Evolutionary conservation across 805 yeast genomes (phyloP).

Genomic region (Candida methanosorbosa): DNA sequence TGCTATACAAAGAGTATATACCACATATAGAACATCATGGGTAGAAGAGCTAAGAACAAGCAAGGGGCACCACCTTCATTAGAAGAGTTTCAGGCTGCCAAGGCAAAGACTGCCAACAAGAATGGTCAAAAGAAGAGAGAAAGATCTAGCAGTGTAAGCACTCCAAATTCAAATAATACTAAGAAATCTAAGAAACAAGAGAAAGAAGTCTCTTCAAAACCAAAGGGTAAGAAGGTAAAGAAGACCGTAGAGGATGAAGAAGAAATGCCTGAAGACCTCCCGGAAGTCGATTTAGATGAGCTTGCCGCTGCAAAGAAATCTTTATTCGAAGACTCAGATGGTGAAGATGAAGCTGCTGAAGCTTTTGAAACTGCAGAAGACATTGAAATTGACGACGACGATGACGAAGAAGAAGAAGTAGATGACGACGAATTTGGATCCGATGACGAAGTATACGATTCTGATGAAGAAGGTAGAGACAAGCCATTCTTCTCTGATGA

Average conservation of each 20-base stretch:
- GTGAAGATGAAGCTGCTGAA: conserved; percentile 44
- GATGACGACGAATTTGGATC: conserved; percentile 23
- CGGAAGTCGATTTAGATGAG: conserved; percentile 62
- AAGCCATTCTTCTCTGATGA: conserved; percentile 81
- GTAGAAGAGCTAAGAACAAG: conserved; percentile 87
- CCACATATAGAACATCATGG: too few species aligned
- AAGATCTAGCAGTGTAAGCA: conserved; percentile 19
- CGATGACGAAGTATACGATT: conserved; percentile 44
- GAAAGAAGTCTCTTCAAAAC: conserved; percentile 10
- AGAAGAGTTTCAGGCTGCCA: conserved; percentile 62
- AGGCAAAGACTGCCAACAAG: conserved; percentile 23
- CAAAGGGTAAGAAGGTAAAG: conserved; percentile 19
- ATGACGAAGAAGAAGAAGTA: conserved; percentile 19
- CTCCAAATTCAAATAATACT: conserved; percentile 1
- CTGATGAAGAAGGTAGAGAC: conserved; percentile 52
- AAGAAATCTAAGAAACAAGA: conserved; percentile 16
- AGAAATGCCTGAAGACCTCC: conserved; percentile 39
- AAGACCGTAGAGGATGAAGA: conserved; percentile 24
- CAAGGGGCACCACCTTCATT: conserved; percentile 87
- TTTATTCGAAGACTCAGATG: conserved; percentile 68
- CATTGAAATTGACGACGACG: conserved; percentile 10
- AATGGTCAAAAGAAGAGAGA: conserved; percentile 20
- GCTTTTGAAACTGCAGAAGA: conserved; percentile 18
- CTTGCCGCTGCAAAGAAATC: conserved; percentile 62
- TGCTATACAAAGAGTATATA: too few species aligned